A percentile compares a stretch with the other conserved stretches of the same genome.
Conservation (phyloP, 1,284 basidiomycete genomes). For the Moniliophthora roreri region DNA sequence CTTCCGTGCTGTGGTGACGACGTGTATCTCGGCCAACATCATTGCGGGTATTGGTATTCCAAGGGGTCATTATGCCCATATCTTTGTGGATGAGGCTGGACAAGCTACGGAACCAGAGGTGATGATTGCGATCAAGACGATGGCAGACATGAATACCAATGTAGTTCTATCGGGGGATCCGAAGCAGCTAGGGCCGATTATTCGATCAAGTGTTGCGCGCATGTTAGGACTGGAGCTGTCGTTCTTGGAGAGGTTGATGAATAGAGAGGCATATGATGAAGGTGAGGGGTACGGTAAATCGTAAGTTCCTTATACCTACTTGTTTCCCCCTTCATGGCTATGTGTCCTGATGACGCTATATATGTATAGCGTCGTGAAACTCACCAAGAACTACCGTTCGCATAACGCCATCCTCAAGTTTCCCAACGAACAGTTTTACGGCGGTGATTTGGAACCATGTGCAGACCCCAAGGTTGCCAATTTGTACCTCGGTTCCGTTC, state of each 20-base stretch:
- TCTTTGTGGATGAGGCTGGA: conserved; percentile 69
- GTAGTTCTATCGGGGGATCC: conserved; percentile 61
- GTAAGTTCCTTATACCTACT: conserved; percentile 28
- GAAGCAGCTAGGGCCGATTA: conserved; percentile 62
- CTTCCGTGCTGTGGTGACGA: conserved; percentile 59
- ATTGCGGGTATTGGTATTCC: conserved; percentile 54
- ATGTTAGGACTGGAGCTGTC: conserved; percentile 51
- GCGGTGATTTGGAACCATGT: conserved; percentile 45
- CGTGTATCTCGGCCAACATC: conserved; percentile 60
- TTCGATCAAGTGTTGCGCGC: conserved; percentile 50
- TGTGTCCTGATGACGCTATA: neutral
- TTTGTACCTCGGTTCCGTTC: conserved; percentile 33
- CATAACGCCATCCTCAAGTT: conserved; percentile 55
- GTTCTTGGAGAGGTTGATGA: conserved; percentile 61
- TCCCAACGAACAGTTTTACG: conserved; percentile 58
- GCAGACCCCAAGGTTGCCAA: conserved; percentile 31
- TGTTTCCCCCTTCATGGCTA: conserved; percentile 1
- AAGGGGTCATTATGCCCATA: conserved; percentile 58
- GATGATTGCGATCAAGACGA: conserved; percentile 55
- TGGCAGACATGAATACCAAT: conserved; percentile 52
- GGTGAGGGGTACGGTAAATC: conserved; percentile 35
- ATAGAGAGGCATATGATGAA: conserved; percentile 42
- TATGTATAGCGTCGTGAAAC: conserved; percentile 51
- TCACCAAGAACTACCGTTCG: conserved; percentile 60
- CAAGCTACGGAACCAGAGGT: conserved; percentile 64